Conservation (phyloP, 345 rosid species). For the Rubroshorea leprosula region DNA sequence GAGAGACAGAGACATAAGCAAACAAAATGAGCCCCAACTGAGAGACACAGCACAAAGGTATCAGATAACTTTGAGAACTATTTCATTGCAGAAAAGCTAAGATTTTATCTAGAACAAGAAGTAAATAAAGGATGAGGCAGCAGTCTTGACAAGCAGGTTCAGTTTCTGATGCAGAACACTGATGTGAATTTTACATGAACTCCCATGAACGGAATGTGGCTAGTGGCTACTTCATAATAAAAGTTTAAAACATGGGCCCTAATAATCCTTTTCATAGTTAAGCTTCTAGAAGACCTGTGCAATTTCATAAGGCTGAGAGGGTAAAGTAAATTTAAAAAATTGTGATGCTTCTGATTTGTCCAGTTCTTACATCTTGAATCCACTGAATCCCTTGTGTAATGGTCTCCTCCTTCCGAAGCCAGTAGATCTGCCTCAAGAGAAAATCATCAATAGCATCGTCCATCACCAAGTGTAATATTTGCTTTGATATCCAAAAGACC, state of each 20-base stretch:
- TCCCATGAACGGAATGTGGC: too few species aligned
- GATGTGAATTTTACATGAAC: too few species aligned
- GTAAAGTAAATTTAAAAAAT: neutral
- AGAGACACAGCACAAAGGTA: too few species aligned
- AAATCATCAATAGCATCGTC: slow-evolving; percentile 99
- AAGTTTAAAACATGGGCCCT: neutral
- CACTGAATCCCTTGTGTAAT: slow-evolving; percentile 74
- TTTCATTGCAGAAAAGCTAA: too few species aligned
- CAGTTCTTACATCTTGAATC: slow-evolving; percentile 84
- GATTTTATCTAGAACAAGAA: too few species aligned
- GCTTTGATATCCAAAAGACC: slow-evolving; percentile 97
- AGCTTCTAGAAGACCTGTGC: neutral
- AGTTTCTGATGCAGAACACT: too few species aligned
- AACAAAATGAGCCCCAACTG: too few species aligned
- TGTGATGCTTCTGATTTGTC: slow-evolving; percentile 4
- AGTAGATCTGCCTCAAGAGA: slow-evolving; percentile 78
- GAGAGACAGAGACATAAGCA: too few species aligned
- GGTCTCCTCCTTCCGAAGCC: slow-evolving; percentile 81
- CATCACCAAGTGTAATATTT: slow-evolving; percentile 89
- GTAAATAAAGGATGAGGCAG: too few species aligned
- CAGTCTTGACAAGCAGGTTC: too few species aligned
- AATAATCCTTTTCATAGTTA: neutral
- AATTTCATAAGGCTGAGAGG: neutral
- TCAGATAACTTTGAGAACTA: too few species aligned
- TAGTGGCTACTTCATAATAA: too few species aligned